Evolutionary conservation across 208 protist species (phyloP).

Genomic region (Naegleria lovaniensis): DNA sequence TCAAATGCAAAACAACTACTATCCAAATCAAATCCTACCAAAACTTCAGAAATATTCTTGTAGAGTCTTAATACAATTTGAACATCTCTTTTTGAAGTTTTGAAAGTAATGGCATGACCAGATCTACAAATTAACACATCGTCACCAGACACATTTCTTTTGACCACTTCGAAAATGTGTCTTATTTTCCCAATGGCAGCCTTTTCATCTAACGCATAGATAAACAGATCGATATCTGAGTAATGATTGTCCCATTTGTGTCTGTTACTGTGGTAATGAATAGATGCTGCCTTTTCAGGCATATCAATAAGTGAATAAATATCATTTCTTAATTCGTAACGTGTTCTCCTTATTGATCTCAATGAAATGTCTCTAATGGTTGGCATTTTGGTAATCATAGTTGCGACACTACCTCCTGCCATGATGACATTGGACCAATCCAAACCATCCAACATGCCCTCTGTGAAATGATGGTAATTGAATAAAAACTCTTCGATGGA

Average conservation of each 20-base stretch:
- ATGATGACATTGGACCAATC: neutral
- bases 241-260: too few species aligned
- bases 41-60: constrained; percentile 31
- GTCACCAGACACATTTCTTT: neutral
- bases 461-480: neutral
- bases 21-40: constrained; percentile 39
- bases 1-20: neutral
- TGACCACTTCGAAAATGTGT: neutral
- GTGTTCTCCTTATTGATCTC: too few species aligned
- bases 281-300: too few species aligned
- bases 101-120: neutral
- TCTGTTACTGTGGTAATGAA: too few species aligned
- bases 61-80: constrained; percentile 38
- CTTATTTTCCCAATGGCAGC: neutral
- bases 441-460: neutral
- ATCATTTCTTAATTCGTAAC: too few species aligned
- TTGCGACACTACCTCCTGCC: neutral
- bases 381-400: neutral
- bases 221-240: neutral
- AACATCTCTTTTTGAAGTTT: neutral
- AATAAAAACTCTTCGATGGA: neutral
- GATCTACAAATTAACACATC: neutral
- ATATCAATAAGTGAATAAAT: too few species aligned
- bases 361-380: too few species aligned
- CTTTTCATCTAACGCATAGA: neutral